Evolutionary conservation across 2,329 filamentous ascomycete genomes (phyloP).

Genomic region (Calonectria ilicicola): DNA sequence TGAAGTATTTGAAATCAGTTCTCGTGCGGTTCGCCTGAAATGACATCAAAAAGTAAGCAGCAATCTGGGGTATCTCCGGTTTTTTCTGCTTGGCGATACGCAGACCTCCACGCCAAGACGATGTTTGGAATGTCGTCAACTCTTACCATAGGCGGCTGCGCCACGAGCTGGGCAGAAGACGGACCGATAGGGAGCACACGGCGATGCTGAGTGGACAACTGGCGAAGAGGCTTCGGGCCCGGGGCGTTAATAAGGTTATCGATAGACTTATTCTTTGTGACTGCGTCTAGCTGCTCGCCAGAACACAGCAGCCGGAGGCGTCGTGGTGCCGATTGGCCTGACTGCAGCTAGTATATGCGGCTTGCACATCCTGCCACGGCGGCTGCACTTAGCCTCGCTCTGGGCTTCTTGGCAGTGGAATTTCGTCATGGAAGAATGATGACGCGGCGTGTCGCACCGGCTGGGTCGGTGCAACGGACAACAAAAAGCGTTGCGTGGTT

Average conservation of each 20-base stretch:
- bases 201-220: background rate
- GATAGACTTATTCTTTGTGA: slow-evolving; percentile 34
- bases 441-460: slow-evolving; percentile 3
- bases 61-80: background rate
- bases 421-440: slow-evolving; percentile 17
- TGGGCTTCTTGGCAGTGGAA: slow-evolving; percentile 7
- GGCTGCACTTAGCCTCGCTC: slow-evolving; percentile 32
- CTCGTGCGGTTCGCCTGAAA: background rate
- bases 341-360: background rate
- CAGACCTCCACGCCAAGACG: background rate
- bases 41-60: slow-evolving; percentile 12
- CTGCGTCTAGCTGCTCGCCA: background rate
- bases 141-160: background rate
- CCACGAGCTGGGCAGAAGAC: background rate
- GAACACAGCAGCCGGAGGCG: background rate
- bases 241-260: slow-evolving; percentile 35
- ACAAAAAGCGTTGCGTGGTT: background rate
- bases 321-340: background rate
- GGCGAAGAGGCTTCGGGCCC: background rate
- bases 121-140: slow-evolving; percentile 15
- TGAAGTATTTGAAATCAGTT: background rate
- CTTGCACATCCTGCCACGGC: slow-evolving; percentile 2
- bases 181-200: slow-evolving; percentile 7
- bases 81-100: background rate
- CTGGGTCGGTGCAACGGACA: background rate